phyloP scores from a whole-genome alignment of 768 basidiomycete genomes.

The Leccinum fibrillosum region DNA sequence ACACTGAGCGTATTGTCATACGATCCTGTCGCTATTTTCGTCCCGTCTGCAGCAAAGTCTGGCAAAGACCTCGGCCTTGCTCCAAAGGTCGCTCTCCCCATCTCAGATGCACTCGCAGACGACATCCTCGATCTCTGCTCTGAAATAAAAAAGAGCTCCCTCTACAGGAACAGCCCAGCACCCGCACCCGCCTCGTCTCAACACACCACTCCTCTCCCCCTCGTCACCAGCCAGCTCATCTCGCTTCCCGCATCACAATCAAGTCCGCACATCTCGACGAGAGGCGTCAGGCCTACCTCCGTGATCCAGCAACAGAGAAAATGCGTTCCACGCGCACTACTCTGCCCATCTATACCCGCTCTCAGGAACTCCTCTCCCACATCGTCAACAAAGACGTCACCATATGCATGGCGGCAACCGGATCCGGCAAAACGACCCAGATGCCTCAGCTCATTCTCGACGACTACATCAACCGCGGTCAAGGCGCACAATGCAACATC shows the following conservation, averaged over 20 bases:
- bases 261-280: slow-evolving; percentile 60
- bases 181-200: slow-evolving; percentile 24
- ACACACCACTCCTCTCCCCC: slow-evolving; percentile 8
- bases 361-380: slow-evolving; percentile 62
- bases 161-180: slow-evolving; percentile 66
- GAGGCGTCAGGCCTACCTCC: slow-evolving; percentile 56
- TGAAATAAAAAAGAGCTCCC: slow-evolving; percentile 58
- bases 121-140: slow-evolving; percentile 67
- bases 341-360: slow-evolving; percentile 74
- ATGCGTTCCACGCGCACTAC: slow-evolving; percentile 66
- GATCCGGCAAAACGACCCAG: slow-evolving; percentile 94
- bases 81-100: slow-evolving; percentile 62
- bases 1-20: too few relatives aligned
- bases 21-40: too few relatives aligned
- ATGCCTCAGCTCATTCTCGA: slow-evolving; percentile 92
- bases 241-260: slow-evolving; percentile 25
- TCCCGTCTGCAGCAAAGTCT: slow-evolving; percentile 57
- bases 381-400: slow-evolving; percentile 80
- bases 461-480: slow-evolving; percentile 69
- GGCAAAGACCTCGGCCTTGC: slow-evolving; percentile 71
- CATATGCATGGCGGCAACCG: slow-evolving; percentile 85
- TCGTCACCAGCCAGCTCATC: slow-evolving; percentile 28
- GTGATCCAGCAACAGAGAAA: slow-evolving; percentile 53
- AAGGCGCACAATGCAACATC: slow-evolving; percentile 84
- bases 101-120: slow-evolving; percentile 62